Evolutionary conservation across 2,329 filamentous ascomycete species (phyloP), one percentile per base, ranked within the genome.

Genomic region (Diplodia corticola): DNA sequence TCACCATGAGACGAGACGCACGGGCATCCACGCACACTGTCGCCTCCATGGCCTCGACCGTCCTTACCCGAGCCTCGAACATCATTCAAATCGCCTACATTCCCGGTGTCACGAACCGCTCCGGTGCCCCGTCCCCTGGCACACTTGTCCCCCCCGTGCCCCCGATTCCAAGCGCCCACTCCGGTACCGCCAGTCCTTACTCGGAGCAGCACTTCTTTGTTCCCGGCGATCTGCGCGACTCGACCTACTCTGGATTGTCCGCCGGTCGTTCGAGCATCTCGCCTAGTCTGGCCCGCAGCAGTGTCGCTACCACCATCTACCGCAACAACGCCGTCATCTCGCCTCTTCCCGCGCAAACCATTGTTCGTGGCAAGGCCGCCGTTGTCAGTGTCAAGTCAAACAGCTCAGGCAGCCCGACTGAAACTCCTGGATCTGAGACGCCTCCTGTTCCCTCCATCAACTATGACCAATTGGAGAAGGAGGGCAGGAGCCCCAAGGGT

Each of bases 31-130:
- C 91, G 51, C 88, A 95, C 76, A 91, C 91, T n/a, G 89, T 94
- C 64, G 86, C 90, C 73, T 98, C 94, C 13, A 92, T 99, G 75
- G 95, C 95, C 17, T 97, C 93, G 10, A 98, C 94, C 28, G 93
- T 98, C 67, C 86, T 97, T 68, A 98, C 95, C 20, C 89, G 95
- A 69, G 95, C 95, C 57, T 98, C 95, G 74, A 99, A 99, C 82
- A 94, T 99, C 76, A 99, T 99, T 73, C 95, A 98, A 80, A 99
- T 99, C 79, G 95, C 95, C 65, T 99, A 98, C 78, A 98, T 99
- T 70, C 95, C 95, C 15, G 95, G 95, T 68, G 93, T 98, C 73
- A 97, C 92, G 68, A 97, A 97, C 80, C 88, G 94, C 71, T 93
- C 93, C 13, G 89, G 89, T 7, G 91, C 91, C 5, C 89, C 90